Evolutionary conservation across 1,284 basidiomycete genomes (phyloP).

Genomic region (Leccinum subfulvum): DNA sequence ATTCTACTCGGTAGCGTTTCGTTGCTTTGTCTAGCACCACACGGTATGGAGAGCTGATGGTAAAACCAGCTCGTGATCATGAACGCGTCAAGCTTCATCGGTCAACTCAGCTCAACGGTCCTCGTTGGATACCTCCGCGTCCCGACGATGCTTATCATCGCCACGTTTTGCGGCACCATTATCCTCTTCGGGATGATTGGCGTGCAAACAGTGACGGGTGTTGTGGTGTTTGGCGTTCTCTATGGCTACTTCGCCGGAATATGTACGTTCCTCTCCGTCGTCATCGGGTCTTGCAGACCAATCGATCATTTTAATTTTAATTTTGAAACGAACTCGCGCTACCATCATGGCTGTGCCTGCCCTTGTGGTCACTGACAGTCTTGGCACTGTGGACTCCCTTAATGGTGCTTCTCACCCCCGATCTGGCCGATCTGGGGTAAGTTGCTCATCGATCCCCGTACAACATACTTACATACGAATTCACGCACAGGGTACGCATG

Average conservation of each 20-base stretch:
- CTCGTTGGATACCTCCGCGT: constrained; percentile 25
- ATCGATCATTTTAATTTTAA: neutral
- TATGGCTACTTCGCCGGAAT: constrained; percentile 43
- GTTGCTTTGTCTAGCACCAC: neutral
- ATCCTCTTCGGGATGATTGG: constrained; percentile 33
- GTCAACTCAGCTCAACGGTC: constrained; percentile 29
- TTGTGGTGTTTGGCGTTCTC: constrained; percentile 30
- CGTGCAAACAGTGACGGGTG: constrained; percentile 24
- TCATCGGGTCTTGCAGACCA: neutral
- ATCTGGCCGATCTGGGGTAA: constrained; percentile 33
- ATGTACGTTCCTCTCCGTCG: constrained; percentile 28
- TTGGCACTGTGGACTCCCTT: constrained; percentile 27
- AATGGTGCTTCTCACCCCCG: constrained; percentile 26
- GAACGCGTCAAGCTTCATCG: constrained; percentile 32
- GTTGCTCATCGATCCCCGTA: neutral
- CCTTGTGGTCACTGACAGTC: constrained; percentile 11
- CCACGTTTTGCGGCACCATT: constrained; percentile 33
- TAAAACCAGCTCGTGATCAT: constrained; percentile 32
- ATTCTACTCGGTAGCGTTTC: constrained; percentile 34
- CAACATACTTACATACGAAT: neutral
- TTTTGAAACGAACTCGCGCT: neutral
- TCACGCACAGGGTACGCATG: constrained; percentile 29
- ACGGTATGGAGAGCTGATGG: neutral
- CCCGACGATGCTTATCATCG: constrained; percentile 18
- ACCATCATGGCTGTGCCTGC: constrained; percentile 11